A percentile compares a stretch with the other conserved stretches of the same genome.
Evolutionary conservation across 129 eudicot genomes (phyloP).

Genomic region (Silybum marianum): DNA sequence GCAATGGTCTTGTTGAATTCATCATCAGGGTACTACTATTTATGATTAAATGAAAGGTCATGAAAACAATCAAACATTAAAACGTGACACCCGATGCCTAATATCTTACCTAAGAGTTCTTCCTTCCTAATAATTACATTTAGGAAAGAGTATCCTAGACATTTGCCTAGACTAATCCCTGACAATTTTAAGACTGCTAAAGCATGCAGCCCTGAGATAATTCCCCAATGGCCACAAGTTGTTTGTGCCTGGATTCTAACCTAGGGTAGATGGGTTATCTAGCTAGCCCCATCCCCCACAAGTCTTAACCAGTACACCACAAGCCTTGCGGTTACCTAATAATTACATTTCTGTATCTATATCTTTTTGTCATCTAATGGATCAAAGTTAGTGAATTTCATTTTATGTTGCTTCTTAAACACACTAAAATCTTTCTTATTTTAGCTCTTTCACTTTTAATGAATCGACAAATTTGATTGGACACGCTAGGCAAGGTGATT

Average conservation of each 20-base stretch:
- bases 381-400: neutral
- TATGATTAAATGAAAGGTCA: neutral
- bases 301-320: too few species aligned
- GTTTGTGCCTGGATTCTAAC: too few species aligned
- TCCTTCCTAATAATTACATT: conserved; percentile 5
- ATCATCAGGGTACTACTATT: neutral
- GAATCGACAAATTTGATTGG: neutral
- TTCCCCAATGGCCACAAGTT: too few species aligned
- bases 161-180: too few species aligned
- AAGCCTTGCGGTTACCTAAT: too few species aligned
- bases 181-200: too few species aligned
- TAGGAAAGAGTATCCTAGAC: too few species aligned
- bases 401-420: neutral
- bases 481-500: neutral
- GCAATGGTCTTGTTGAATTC: conserved; percentile 10
- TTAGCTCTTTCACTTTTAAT: neutral
- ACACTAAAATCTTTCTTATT: neutral
- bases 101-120: neutral
- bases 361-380: conserved; percentile 11
- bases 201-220: too few species aligned
- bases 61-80: neutral
- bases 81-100: neutral
- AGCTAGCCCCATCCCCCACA: too few species aligned
- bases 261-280: too few species aligned
- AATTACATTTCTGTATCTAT: too few species aligned